phyloP scores from a whole-genome alignment of 2,329 filamentous ascomycete genomes.

The Beauveria pseudobassiana region DNA sequence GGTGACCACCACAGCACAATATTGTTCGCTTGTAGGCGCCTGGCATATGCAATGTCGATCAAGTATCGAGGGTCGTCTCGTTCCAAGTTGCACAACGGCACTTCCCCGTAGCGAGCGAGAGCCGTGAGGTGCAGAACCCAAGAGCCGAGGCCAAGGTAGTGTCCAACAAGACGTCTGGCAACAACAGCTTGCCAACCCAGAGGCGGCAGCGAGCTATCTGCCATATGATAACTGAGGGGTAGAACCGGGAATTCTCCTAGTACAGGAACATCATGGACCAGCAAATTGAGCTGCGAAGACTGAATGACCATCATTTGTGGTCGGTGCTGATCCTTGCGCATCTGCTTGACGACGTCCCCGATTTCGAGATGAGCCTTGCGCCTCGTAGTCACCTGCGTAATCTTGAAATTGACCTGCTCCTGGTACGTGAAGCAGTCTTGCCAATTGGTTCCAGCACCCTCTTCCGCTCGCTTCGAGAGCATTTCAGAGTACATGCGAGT shows the following conservation, averaged over 20 bases:
- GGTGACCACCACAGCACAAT: constrained; percentile 97
- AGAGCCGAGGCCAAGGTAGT: constrained; percentile 86
- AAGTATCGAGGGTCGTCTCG: constrained; percentile 88
- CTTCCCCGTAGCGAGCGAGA: constrained; percentile 83
- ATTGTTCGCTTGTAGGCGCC: constrained; percentile 81
- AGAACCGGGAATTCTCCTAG: constrained; percentile 80
- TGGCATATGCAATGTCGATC: constrained; percentile 92
- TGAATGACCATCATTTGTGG: constrained; percentile 84
- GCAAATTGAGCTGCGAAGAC: constrained; percentile 72
- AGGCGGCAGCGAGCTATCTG: constrained; percentile 81
- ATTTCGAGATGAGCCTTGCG: constrained; percentile 86
- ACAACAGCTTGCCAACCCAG: constrained; percentile 91
- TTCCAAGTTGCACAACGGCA: constrained; percentile 92
- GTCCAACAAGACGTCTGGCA: constrained; percentile 74
- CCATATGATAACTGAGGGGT: constrained; percentile 70
- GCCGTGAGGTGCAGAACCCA: constrained; percentile 88
- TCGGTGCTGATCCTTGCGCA: constrained; percentile 74
- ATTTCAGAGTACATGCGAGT: constrained; percentile 80
- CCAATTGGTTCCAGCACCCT: constrained; percentile 62
- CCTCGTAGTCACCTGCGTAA: constrained; percentile 78
- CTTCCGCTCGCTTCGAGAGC: constrained; percentile 56
- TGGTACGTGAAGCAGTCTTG: constrained; percentile 83
- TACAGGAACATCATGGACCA: constrained; percentile 78
- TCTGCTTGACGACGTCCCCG: constrained; percentile 79
- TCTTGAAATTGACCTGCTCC: constrained; percentile 76